phyloP scores from a whole-genome alignment of 139 green algal genomes.

The Chlamydomonas sp. region DNA sequence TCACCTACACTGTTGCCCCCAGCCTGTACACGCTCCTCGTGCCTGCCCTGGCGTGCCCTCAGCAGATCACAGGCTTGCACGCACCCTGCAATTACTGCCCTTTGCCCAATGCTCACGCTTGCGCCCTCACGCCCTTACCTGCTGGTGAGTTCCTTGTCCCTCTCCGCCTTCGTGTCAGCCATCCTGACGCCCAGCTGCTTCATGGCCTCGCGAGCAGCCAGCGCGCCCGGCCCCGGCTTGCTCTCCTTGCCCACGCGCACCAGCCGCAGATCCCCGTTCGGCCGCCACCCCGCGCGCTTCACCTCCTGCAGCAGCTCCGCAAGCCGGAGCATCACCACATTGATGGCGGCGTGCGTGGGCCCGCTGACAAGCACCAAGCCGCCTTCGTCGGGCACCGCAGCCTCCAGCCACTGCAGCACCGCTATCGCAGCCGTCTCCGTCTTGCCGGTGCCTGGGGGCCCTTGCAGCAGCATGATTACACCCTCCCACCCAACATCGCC shows the following conservation, averaged over 20 bases:
- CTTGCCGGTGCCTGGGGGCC: constrained; percentile 33
- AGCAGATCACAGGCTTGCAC: too few relatives aligned
- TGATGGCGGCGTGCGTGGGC: constrained; percentile 25
- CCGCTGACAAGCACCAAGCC: constrained; percentile 14
- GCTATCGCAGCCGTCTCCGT: constrained; percentile 26
- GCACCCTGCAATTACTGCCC: too few relatives aligned
- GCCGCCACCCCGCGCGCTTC: neutral
- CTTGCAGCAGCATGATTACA: constrained; percentile 5
- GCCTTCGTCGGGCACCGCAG: neutral
- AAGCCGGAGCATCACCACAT: constrained; percentile 14
- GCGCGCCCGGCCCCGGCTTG: too few relatives aligned
- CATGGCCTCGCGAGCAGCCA: too few relatives aligned
- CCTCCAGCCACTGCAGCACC: constrained; percentile 11
- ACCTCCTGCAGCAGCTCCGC: neutral
- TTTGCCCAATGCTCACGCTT: too few relatives aligned
- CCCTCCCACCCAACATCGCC: neutral
- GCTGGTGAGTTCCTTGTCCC: too few relatives aligned
- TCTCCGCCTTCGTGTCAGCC: too few relatives aligned
- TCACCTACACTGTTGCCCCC: too few relatives aligned
- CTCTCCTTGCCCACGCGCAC: neutral
- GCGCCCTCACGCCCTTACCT: too few relatives aligned
- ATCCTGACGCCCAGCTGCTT: too few relatives aligned
- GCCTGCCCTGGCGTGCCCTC: too few relatives aligned
- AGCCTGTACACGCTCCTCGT: too few relatives aligned
- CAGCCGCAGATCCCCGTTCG: neutral